Base-by-base conservation (phyloP, 495 filamentous ascomycete species). In the Tirmania nivea region DNA sequence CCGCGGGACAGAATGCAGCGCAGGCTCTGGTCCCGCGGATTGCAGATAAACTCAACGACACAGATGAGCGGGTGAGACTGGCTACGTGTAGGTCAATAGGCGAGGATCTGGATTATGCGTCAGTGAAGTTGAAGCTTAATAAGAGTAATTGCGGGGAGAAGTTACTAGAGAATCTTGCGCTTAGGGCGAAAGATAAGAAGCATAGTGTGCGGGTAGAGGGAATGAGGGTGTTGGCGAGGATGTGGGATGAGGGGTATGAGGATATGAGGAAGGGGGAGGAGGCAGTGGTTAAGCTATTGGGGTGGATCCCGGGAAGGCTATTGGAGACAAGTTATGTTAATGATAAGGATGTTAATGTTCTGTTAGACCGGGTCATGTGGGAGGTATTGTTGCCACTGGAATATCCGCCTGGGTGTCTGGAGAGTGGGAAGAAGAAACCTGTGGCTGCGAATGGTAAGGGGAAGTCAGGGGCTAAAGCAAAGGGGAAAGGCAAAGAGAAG, bases 311-410 rank as follows among this genome's bases (percentile, higher is more conserved):
- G 11, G 80, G 79, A 1, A 86, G 79, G 60, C 87, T 96, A 37
- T 77, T 93, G 53, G 86, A 87, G 59, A 79, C 84, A 0, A 84
- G 80, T 56, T 99, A 94, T 62, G 81, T 88, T 48, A 95, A 95
- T 63, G 87, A 95, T 61, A 69, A 70, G 5, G 87, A 94, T 55
- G 76, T 95, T 52, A 88, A 87, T 64, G 74, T 83, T 19, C 68
- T 87, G 49, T 71, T 95, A 35, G 88, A 95, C 55, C 78, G 79
- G 19, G 84, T 89, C n/a, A 67, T 93, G 45, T 92, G 79, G 65
- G 87, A 94, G 55, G 79, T 77, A 34, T 72, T 99, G 25, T 71
- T 96, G 12, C 92, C 90, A 10, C 71, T 96, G 0, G 75, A 70
- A 34, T 97, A 88, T 59, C 90, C 90, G 10, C 81, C 84, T 45